Evolutionary conservation across 208 protist genomes (phyloP).

Genomic region (Blechomonas ayalai): DNA sequence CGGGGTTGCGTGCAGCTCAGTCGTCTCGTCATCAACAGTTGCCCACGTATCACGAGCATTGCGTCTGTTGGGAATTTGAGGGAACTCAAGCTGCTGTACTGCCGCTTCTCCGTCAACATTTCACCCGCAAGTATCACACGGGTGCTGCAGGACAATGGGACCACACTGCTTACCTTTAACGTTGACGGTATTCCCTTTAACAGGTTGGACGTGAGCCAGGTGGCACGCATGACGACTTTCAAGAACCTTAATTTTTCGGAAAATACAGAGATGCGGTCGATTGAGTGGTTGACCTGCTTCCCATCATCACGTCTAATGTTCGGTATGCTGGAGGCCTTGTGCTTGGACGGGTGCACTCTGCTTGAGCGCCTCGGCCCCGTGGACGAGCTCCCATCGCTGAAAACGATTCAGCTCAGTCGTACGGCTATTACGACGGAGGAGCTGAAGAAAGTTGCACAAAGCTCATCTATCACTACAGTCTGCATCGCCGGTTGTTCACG

Average conservation of each 20-base stretch:
- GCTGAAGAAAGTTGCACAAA: slow-evolving; percentile 12
- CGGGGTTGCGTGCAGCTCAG: slow-evolving; percentile 47
- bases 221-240: slow-evolving; percentile 23
- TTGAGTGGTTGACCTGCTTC: slow-evolving; percentile 30
- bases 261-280: slow-evolving; percentile 31
- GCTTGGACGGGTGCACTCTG: slow-evolving; percentile 40
- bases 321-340: slow-evolving; percentile 39
- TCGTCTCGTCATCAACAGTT: slow-evolving; percentile 72
- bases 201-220: slow-evolving; percentile 17
- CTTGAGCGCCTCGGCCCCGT: slow-evolving; percentile 24
- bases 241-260: slow-evolving; percentile 26
- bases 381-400: slow-evolving; percentile 22
- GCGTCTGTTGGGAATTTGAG: slow-evolving; percentile 28
- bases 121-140: slow-evolving; percentile 23
- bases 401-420: slow-evolving; percentile 33
- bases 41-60: slow-evolving; percentile 36
- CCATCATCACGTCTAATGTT: slow-evolving; percentile 11
- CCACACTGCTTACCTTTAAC: slow-evolving; percentile 55
- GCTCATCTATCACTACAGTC: slow-evolving; percentile 15
- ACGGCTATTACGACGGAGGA: slow-evolving; percentile 26
- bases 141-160: slow-evolving; percentile 35
- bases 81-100: slow-evolving; percentile 70
- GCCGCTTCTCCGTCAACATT: slow-evolving; percentile 68
- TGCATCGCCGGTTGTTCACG: slow-evolving; percentile 34
- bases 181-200: slow-evolving; percentile 56